These are phyloP conservation scores for Trichoderma harzianum DNA, from an alignment of 2,329 filamentous ascomycete species.

Conservation along the genomic window DNA sequence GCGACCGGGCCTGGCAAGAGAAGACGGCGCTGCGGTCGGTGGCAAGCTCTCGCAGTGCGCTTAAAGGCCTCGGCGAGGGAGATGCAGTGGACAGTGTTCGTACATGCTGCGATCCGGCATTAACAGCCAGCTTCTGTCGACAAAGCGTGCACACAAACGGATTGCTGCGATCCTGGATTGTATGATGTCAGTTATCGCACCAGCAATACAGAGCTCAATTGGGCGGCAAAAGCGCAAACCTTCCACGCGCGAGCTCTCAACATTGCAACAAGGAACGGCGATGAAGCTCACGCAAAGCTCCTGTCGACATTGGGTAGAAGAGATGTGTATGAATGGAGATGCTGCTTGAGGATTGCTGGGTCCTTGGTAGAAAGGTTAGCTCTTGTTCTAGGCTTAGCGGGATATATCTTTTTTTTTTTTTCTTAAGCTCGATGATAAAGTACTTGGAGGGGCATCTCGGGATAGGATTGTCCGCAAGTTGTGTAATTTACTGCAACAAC, in stretches of 20 bases:
- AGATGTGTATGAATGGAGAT: neutral
- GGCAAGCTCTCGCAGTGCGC: neutral
- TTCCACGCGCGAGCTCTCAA: slow-evolving; percentile 41
- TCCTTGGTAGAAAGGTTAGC: neutral
- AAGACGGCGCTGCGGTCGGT: neutral
- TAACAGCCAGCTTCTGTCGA: slow-evolving; percentile 30
- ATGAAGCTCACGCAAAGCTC: neutral
- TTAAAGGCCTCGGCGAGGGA: neutral
- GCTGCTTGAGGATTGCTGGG: neutral
- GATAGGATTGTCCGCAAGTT: neutral
- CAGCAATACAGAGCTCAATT: neutral
- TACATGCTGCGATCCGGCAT: slow-evolving; percentile 12
- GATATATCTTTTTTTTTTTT: neutral
- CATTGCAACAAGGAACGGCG: slow-evolving; percentile 33
- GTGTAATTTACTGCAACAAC: neutral
- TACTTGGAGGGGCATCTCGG: neutral
- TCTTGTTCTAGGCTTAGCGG: neutral
- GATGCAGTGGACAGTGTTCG: neutral
- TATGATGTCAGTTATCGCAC: slow-evolving; percentile 12
- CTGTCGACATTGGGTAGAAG: slow-evolving; percentile 11
- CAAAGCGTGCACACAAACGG: slow-evolving; percentile 42
- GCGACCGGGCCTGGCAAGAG: slow-evolving; percentile 22
- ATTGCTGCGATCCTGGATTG: slow-evolving; percentile 34
- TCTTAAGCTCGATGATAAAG: neutral
- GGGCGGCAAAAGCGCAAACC: slow-evolving; percentile 29